These are phyloP conservation scores for Herpetomonas tarakana DNA, from an alignment of 208 protist genomes.

Conservation along the genomic window DNA sequence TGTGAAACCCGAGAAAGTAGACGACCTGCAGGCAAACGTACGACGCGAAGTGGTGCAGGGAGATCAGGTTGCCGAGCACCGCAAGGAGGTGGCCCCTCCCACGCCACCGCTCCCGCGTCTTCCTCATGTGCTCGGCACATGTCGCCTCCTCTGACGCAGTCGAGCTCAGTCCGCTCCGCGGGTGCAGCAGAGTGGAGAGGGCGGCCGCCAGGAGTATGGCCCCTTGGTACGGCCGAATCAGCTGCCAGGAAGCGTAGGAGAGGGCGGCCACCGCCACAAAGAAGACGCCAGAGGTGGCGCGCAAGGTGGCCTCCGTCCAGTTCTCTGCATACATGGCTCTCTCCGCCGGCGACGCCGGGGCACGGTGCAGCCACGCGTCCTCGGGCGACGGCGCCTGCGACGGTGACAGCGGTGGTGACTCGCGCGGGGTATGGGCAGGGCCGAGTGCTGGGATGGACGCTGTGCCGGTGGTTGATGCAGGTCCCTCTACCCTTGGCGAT, in stretches of 20 bases:
- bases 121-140: constrained; percentile 40
- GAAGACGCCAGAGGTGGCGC: constrained; percentile 48
- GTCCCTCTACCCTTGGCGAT: no score
- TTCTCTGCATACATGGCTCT: constrained; percentile 17
- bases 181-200: constrained; percentile 67
- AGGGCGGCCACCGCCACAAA: constrained; percentile 40
- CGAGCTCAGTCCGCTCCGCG: constrained; percentile 29
- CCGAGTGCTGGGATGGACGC: no score
- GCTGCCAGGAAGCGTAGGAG: constrained; percentile 33
- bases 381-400: not conserved
- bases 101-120: constrained; percentile 28
- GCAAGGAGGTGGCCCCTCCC: constrained; percentile 22
- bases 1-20: constrained; percentile 60
- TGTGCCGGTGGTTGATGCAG: no score
- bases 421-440: no score
- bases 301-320: constrained; percentile 47
- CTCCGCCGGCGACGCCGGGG: not conserved
- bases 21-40: constrained; percentile 46
- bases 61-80: constrained; percentile 34
- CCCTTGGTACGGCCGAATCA: constrained; percentile 53
- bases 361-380: not conserved
- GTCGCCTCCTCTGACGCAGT: constrained; percentile 25
- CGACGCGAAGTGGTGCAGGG: constrained; percentile 37
- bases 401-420: no score
- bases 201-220: constrained; percentile 48